Conservation (phyloP, 768 basidiomycete genomes). For the Xanthoconium stramineum region DNA sequence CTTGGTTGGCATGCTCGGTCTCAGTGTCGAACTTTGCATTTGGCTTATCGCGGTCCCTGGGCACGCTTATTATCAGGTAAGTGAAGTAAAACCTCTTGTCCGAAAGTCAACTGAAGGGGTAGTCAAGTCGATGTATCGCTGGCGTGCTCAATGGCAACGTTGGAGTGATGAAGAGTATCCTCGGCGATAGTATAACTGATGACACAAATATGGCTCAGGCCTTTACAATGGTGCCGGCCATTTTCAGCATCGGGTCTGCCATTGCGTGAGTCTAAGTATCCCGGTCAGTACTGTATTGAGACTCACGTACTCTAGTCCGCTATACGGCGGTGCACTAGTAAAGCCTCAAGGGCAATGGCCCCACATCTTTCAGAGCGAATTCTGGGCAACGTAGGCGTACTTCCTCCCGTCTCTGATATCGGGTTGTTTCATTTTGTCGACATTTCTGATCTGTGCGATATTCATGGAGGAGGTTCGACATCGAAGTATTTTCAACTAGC, state of each 20-base stretch:
- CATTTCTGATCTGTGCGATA: conserved; percentile 15
- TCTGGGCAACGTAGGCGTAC: conserved; percentile 37
- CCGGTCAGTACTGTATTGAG: not conserved
- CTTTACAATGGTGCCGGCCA: not conserved
- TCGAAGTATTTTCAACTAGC: not conserved
- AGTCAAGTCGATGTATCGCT: conserved; percentile 33
- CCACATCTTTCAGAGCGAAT: conserved; percentile 38
- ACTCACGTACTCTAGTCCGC: conserved; percentile 52
- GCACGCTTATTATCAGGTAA: conserved; percentile 52
- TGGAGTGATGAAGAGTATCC: conserved; percentile 34
- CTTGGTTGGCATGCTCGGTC: conserved; percentile 51
- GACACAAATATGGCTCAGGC: not conserved
- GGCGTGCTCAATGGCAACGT: conserved; percentile 39
- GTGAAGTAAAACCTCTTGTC: not conserved
- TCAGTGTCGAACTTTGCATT: conserved; percentile 54
- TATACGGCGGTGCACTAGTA: conserved; percentile 57
- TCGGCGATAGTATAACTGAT: not conserved
- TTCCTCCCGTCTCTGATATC: conserved; percentile 34
- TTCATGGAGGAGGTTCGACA: conserved; percentile 34
- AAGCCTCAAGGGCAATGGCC: conserved; percentile 58
- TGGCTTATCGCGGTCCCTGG: conserved; percentile 55
- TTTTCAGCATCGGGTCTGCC: not conserved
- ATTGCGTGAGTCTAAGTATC: not conserved
- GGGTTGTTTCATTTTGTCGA: conserved; percentile 8
- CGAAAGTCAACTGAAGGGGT: conserved; percentile 2